Percentiles rank a stretch among this genome's conserved stretches.
Conservation (phyloP, 495 filamentous ascomycete species). For the Penicillium manginii region DNA sequence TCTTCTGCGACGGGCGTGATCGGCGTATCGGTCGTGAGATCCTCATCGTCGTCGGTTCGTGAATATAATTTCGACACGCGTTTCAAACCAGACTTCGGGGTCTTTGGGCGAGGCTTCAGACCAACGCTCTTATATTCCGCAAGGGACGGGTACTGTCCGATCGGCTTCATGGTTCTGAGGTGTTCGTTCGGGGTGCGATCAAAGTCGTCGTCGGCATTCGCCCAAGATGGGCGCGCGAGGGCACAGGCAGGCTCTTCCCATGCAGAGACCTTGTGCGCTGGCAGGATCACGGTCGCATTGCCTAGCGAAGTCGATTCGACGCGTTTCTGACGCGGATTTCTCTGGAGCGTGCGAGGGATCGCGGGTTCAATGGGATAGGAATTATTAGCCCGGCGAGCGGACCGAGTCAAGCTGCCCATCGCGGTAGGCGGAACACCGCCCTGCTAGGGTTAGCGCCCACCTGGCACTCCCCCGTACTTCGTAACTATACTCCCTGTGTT, state of each 20-base stretch:
- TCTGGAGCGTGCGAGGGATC: constrained; percentile 20
- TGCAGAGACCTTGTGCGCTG: constrained; percentile 11
- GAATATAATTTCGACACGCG: constrained; percentile 8
- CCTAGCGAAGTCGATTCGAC: constrained; percentile 5
- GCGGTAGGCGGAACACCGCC: constrained; percentile 26
- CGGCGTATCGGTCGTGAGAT: constrained; percentile 13
- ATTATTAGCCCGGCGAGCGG: constrained; percentile 16
- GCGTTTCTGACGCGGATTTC: constrained; percentile 21
- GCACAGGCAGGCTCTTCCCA: constrained; percentile 17
- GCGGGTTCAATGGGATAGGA: constrained; percentile 21
- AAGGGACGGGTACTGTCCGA: constrained; percentile 29
- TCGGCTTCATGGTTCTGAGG: constrained; percentile 28
- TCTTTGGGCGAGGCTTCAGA: constrained; percentile 16
- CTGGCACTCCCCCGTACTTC: constrained; percentile 3
- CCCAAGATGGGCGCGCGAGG: constrained; percentile 18
- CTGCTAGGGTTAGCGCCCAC: constrained; percentile 33
- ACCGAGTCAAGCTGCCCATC: constrained; percentile 25
- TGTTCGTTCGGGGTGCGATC: constrained; percentile 12
- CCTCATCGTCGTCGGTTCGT: constrained; percentile 12
- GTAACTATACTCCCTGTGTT: constrained; percentile 19
- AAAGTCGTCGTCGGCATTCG: constrained; percentile 11
- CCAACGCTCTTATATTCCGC: constrained; percentile 29
- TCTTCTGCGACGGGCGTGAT: constrained; percentile 24
- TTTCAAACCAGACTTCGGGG: constrained; percentile 7
- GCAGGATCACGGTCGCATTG: constrained; percentile 14